phyloP scores from a whole-genome alignment of 495 filamentous ascomycete genomes.

The Aspergillus heteromorphus region DNA sequence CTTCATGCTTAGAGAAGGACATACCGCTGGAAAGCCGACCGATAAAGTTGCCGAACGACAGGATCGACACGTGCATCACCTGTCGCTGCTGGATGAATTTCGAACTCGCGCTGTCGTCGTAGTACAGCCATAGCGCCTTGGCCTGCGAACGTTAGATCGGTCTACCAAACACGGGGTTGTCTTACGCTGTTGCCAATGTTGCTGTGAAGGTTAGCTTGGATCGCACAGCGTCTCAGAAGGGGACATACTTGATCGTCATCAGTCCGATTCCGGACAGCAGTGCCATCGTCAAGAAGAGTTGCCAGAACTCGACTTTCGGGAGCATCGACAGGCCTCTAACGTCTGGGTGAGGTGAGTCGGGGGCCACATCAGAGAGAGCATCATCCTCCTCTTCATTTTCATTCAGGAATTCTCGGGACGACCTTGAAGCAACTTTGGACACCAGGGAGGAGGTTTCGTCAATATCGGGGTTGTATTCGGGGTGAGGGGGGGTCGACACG shows the following conservation, averaged over 20 bases:
- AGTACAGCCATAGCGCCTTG: slow-evolving; percentile 73
- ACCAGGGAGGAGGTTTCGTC: slow-evolving; percentile 86
- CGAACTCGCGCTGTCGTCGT: slow-evolving; percentile 65
- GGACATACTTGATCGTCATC: slow-evolving; percentile 96
- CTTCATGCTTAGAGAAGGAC: slow-evolving; percentile 17
- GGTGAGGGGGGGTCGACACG: slow-evolving; percentile 33
- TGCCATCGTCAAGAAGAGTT: slow-evolving; percentile 78
- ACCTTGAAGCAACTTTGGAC: slow-evolving; percentile 51
- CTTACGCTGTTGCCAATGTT: slow-evolving; percentile 91
- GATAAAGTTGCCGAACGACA: slow-evolving; percentile 78
- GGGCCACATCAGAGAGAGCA: slow-evolving; percentile 31
- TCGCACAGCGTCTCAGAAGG: no score
- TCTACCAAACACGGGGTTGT: not conserved
- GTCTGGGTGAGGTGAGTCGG: slow-evolving; percentile 70
- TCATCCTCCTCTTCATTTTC: slow-evolving; percentile 25
- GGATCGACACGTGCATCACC: slow-evolving; percentile 86
- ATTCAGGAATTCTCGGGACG: slow-evolving; percentile 19
- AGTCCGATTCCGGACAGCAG: slow-evolving; percentile 86
- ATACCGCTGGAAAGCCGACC: slow-evolving; percentile 73
- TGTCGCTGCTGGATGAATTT: slow-evolving; percentile 78
- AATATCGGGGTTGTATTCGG: slow-evolving; percentile 27
- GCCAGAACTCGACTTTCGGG: slow-evolving; percentile 78
- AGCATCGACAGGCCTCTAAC: slow-evolving; percentile 81
- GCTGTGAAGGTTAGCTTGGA: no score
- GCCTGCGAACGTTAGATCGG: slow-evolving; percentile 34